Conservation (phyloP, 2,329 filamentous ascomycete species). For the Ophiocordyceps polyrhachis-furcata region DNA sequence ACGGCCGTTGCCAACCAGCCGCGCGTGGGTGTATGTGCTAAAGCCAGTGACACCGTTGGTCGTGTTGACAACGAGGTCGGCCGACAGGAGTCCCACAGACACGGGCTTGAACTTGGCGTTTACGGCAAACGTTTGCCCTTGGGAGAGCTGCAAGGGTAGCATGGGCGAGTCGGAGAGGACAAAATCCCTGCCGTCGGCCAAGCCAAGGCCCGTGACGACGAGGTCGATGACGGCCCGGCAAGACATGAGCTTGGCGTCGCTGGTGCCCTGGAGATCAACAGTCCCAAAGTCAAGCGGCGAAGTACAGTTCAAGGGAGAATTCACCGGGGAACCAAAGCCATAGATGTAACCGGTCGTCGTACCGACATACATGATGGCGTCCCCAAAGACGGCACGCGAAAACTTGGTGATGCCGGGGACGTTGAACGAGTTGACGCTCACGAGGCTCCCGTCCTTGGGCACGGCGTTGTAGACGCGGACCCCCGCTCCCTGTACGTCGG, state of each 20-base stretch:
- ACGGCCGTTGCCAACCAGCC: slow-evolving; percentile 28
- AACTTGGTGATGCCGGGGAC: slow-evolving; percentile 36
- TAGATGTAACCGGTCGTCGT: slow-evolving; percentile 31
- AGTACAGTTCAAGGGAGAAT: slow-evolving; percentile 33
- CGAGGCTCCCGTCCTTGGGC: slow-evolving; percentile 25
- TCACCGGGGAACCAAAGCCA: slow-evolving; percentile 36
- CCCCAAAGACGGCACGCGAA: slow-evolving; percentile 36
- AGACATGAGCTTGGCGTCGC: slow-evolving; percentile 14
- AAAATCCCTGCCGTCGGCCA: slow-evolving; percentile 16
- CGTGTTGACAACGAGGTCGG: slow-evolving; percentile 27
- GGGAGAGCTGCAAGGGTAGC: slow-evolving; percentile 11
- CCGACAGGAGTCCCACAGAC: slow-evolving; percentile 27
- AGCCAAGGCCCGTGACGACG: slow-evolving; percentile 19
- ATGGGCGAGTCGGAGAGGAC: slow-evolving; percentile 16
- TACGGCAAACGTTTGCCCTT: slow-evolving; percentile 23
- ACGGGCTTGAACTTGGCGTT: slow-evolving; percentile 24
- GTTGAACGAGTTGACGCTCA: slow-evolving; percentile 29
- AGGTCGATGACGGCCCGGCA: slow-evolving; percentile 28
- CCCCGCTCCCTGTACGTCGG: slow-evolving; percentile 33
- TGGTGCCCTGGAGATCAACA: slow-evolving; percentile 19
- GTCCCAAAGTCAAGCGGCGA: slow-evolving; percentile 27
- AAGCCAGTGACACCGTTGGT: slow-evolving; percentile 27
- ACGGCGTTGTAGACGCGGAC: slow-evolving; percentile 33
- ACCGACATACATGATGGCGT: slow-evolving; percentile 35
- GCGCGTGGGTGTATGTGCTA: slow-evolving; percentile 24